Evolutionary conservation across 257 asterid species (phyloP).

Genomic region (Salvia rosmarinus): DNA sequence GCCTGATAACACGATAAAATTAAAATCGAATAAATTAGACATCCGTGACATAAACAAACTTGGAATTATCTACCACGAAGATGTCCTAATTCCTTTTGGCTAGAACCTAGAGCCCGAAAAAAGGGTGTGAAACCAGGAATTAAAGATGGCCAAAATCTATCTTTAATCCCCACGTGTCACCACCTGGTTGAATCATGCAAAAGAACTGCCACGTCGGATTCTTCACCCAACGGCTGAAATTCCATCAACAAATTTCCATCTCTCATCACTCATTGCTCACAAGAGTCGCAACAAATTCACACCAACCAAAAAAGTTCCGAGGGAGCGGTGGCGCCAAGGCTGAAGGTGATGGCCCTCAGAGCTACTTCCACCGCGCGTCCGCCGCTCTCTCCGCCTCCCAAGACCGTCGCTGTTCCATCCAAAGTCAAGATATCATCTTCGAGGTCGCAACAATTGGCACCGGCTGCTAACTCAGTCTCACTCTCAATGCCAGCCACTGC

Average conservation of each 20-base stretch:
- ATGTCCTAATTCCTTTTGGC: too few species aligned
- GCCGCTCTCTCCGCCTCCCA: constrained; percentile 43
- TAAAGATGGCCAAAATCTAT: constrained; percentile 8
- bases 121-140: background rate
- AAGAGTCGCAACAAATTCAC: constrained; percentile 14
- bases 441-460: constrained; percentile 38
- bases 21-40: too few species aligned
- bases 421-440: constrained; percentile 39
- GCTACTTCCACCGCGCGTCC: constrained; percentile 78
- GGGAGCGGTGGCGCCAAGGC: constrained; percentile 28
- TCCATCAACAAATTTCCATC: background rate
- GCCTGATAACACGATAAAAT: too few species aligned
- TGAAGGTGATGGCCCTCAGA: constrained; percentile 70
- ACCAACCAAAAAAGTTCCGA: constrained; percentile 30
- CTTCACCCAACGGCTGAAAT: constrained; percentile 17
- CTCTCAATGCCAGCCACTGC: constrained; percentile 63
- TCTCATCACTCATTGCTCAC: constrained; percentile 21
- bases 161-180: constrained; percentile 45
- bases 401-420: constrained; percentile 29
- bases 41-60: too few species aligned
- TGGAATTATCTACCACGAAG: too few species aligned
- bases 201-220: constrained; percentile 29
- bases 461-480: constrained; percentile 38
- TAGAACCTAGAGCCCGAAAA: too few species aligned
- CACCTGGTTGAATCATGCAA: constrained; percentile 3